Percentiles rank a stretch among this genome's conserved stretches.
phyloP scores from a whole-genome alignment of 768 basidiomycete species.

The Lentinus tigrinus region DNA sequence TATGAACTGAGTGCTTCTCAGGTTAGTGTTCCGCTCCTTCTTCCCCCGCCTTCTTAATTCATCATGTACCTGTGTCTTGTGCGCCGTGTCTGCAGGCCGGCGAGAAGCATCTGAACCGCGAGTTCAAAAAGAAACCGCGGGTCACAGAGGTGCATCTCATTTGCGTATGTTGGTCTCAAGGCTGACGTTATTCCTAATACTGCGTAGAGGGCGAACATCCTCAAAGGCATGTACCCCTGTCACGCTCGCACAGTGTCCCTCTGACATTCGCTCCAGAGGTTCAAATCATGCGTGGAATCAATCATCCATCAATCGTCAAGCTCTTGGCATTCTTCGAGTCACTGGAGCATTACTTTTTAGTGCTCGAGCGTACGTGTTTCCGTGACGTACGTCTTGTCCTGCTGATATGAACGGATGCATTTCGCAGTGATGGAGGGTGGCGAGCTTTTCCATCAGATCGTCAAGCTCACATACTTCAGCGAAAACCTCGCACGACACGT shows the following conservation, averaged over 20 bases:
- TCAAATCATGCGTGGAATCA: slow-evolving; percentile 95
- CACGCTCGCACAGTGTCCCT: background rate
- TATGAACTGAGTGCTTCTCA: slow-evolving; percentile 88
- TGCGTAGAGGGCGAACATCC: slow-evolving; percentile 88
- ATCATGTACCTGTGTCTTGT: slow-evolving; percentile 22
- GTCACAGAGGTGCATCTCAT: slow-evolving; percentile 83
- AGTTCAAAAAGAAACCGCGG: slow-evolving; percentile 97
- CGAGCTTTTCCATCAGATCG: slow-evolving; percentile 98
- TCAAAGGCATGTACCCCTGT: slow-evolving; percentile 66
- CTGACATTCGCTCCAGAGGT: slow-evolving; percentile 62
- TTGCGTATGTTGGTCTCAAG: slow-evolving; percentile 19
- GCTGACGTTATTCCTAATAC: slow-evolving; percentile 20
- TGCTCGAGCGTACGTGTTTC: slow-evolving; percentile 77
- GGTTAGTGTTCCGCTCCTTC: slow-evolving; percentile 53
- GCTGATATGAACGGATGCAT: slow-evolving; percentile 11
- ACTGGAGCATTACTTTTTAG: slow-evolving; percentile 88
- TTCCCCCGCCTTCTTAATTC: slow-evolving; percentile 21
- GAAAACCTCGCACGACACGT: slow-evolving; percentile 97
- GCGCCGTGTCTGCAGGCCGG: slow-evolving; percentile 58
- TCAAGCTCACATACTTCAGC: slow-evolving; percentile 98
- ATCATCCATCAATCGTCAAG: slow-evolving; percentile 91
- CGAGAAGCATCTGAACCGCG: slow-evolving; percentile 88
- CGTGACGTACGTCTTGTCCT: background rate
- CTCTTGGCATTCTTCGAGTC: slow-evolving; percentile 92
- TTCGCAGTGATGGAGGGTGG: slow-evolving; percentile 91